Base-by-base conservation (phyloP, 495 filamentous ascomycete genomes). In the Podospora anserina region DNA sequence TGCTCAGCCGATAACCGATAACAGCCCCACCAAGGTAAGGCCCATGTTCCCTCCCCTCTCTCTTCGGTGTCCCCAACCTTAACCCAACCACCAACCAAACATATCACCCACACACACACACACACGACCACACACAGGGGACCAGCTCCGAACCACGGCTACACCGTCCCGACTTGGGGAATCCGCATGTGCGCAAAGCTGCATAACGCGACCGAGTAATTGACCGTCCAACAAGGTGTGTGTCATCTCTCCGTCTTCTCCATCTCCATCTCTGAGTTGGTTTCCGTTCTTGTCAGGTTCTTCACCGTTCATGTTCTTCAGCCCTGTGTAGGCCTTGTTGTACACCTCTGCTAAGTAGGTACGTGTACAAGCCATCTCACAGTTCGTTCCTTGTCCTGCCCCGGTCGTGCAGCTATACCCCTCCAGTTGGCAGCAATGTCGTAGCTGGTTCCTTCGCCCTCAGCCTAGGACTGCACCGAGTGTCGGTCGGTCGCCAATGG, bases 51-150 rank as follows among this genome's bases (percentile, higher is more conserved):
- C n/a, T n/a, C n/a, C n/a, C n/a, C n/a, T n/a, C 39, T 15, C 13
- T 30, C 5, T 19, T 32, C 53, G 30, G 20, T 66, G 63, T 30
- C 54, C 57, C 39, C 60, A 71, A 71, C 66, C 64, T 63, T 66
- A 71, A 68, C 70, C 70, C 66, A 71, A 71, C 70, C 34, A 39
- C 70, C 59, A 62, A 56, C 23, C 66, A 66, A 27, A 59, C 63
- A 19, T 32, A 54, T 26, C 62, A 44, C 19, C 27, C n/a, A 16
- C 20, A 1, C 20, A 23, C 1, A 1, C 62, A 44, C 19, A 7
- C n/a, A 28, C 20, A 28, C 23, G 7, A 61, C 28, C 26, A 28
- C 20, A 23, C 30, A 32, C 30, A 30, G 59, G 23, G 19, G 18
- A 61, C 20, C 20, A 61, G 23, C 27, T 61, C 23, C 23, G 61